Evolutionary conservation across 495 filamentous ascomycete species (phyloP).

Genomic region (Aspergillus olivimuriae): DNA sequence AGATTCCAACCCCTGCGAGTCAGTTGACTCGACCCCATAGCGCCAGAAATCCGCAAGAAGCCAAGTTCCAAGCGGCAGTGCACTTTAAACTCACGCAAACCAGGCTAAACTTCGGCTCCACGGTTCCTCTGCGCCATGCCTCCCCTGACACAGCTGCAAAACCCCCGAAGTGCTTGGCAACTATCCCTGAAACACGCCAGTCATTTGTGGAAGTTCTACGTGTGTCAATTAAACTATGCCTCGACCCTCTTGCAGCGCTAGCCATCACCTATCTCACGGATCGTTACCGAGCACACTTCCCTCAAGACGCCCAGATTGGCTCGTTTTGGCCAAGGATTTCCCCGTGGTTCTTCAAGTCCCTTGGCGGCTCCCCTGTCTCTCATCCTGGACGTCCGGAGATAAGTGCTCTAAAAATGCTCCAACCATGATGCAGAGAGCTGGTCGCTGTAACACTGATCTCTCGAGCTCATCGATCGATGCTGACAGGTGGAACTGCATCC

Average conservation of each 20-base stretch:
- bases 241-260: neutral
- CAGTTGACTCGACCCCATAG: too few relatives aligned
- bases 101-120: too few relatives aligned
- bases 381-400: neutral
- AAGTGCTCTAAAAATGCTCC: neutral
- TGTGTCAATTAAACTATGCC: conserved; percentile 10
- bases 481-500: too few relatives aligned
- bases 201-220: conserved; percentile 16
- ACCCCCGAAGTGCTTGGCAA: conserved; percentile 8
- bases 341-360: neutral
- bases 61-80: too few relatives aligned
- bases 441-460: conserved; percentile 8
- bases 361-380: neutral
- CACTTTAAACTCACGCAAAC: too few relatives aligned
- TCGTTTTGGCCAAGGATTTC: neutral
- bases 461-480: conserved; percentile 9
- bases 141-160: neutral
- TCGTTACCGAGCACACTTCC: neutral
- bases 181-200: conserved; percentile 12
- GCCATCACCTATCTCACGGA: neutral
- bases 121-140: neutral
- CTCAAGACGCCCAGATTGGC: neutral
- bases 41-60: too few relatives aligned
- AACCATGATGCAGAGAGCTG: too few relatives aligned
- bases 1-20: neutral